Evolutionary conservation across 345 rosid species (phyloP).

Genomic region (Syzygium aqueum): DNA sequence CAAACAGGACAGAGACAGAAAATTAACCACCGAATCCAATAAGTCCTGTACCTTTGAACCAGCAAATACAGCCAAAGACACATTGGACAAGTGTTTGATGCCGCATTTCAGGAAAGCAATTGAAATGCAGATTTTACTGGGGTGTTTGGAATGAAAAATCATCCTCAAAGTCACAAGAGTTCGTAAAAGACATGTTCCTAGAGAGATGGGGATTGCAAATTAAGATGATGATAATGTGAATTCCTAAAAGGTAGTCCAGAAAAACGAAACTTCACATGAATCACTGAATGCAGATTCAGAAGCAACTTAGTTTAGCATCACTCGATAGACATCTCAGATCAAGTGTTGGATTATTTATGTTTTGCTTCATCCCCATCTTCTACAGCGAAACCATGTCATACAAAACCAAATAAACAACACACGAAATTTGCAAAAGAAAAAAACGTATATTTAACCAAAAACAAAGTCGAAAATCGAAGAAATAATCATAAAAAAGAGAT

Average conservation of each 20-base stretch:
- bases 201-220: neutral
- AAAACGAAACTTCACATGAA: neutral
- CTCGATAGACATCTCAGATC: conserved; percentile 37
- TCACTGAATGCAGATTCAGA: conserved; percentile 37
- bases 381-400: neutral
- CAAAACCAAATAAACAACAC: neutral
- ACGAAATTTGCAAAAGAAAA: neutral
- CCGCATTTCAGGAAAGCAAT: no score
- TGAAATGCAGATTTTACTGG: neutral
- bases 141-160: neutral
- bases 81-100: neutral
- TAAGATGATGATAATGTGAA: neutral
- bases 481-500: neutral
- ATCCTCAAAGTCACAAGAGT: neutral
- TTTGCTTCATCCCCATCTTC: conserved; percentile 40
- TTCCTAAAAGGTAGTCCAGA: neutral
- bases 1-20: neutral
- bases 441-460: neutral
- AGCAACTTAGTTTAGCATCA: conserved; percentile 21
- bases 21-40: neutral
- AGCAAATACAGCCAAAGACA: neutral
- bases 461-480: neutral
- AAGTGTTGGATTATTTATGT: conserved; percentile 48
- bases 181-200: neutral
- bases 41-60: neutral